Evolutionary conservation across 106 monocot genomes (phyloP), one percentile per base, ranked within the genome.

Genomic region (Vanilla planifolia): DNA sequence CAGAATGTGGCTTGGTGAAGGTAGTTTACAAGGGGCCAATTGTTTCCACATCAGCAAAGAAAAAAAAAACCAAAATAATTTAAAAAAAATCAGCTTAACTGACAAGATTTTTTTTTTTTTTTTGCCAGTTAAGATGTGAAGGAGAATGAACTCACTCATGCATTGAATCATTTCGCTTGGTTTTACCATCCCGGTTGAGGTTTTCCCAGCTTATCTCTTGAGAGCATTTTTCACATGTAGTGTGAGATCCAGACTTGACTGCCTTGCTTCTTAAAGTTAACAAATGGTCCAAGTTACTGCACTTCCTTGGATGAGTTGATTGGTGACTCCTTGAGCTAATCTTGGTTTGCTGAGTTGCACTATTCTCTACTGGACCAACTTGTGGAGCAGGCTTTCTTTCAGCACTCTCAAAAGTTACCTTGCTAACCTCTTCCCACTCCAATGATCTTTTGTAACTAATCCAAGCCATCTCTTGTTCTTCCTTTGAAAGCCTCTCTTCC

Each of bases 151-250:
- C n/a, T n/a, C n/a, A n/a, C n/a, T n/a, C n/a, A n/a, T 10, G 40
- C 40, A 25, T 0, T 3, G 3, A n/a, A n/a, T n/a, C n/a, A n/a
- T n/a, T n/a, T 89, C 65, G 90, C 48, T 72, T 72, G 22, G 71
- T 40, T 61, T 64, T 90, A 14, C 74, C 84, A 55, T 96, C 90
- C 46, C 90, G 64, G 46, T 86, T 91, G 16, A 96, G 79, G 56
- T 70, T 88, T 71, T 96, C 91, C 96, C 96, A 96, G 58, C 96
- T 85, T 47, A 96, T 91, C 66, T 87, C 81, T 59, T 84, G 86
- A 1, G 68, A 75, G 71, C 96, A 96, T 45, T 91, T 84, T 43
- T 64, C 53, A 67, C 96, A 96, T 1, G 55, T 33, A 0, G 79
- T 91, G 33, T 26, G 75, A 51, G 63, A 67, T 0, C 96, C 91